Conservation (phyloP, 805 yeast genomes). For the Maudiozyma bulderi region DNA sequence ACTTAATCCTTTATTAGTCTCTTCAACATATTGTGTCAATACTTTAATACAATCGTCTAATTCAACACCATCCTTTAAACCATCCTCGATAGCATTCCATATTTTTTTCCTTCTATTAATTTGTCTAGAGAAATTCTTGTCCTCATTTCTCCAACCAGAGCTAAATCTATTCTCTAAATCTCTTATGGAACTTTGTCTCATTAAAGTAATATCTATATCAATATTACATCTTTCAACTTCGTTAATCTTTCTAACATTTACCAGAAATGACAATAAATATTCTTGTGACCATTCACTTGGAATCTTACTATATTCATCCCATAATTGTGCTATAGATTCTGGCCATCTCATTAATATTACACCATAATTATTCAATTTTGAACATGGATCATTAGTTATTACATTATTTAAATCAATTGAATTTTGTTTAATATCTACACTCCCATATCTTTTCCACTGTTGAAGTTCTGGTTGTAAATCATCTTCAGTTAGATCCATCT, state of each 20-base stretch:
- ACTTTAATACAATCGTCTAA: constrained; percentile 16
- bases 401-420: neutral
- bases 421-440: neutral
- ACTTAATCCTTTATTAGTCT: constrained; percentile 19
- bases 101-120: constrained; percentile 26
- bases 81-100: constrained; percentile 25
- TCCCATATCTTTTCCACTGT: neutral
- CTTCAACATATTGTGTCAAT: constrained; percentile 17
- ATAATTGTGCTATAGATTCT: constrained; percentile 18
- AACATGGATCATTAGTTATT: constrained; percentile 15
- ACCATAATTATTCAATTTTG: constrained; percentile 19
- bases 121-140: constrained; percentile 26
- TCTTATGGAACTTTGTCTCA: constrained; percentile 18
- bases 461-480: neutral
- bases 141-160: constrained; percentile 23
- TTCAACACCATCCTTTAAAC: constrained; percentile 17
- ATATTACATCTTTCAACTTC: constrained; percentile 4
- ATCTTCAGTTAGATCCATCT: neutral
- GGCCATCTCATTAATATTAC: constrained; percentile 25
- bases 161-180: constrained; percentile 20
- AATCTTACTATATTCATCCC: constrained; percentile 24
- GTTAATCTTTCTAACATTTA: constrained; percentile 11
- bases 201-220: constrained; percentile 10
- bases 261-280: constrained; percentile 14
- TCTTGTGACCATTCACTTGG: constrained; percentile 23